phyloP scores from a whole-genome alignment of 2,329 filamentous ascomycete species.

The Aspergillus sp. region DNA sequence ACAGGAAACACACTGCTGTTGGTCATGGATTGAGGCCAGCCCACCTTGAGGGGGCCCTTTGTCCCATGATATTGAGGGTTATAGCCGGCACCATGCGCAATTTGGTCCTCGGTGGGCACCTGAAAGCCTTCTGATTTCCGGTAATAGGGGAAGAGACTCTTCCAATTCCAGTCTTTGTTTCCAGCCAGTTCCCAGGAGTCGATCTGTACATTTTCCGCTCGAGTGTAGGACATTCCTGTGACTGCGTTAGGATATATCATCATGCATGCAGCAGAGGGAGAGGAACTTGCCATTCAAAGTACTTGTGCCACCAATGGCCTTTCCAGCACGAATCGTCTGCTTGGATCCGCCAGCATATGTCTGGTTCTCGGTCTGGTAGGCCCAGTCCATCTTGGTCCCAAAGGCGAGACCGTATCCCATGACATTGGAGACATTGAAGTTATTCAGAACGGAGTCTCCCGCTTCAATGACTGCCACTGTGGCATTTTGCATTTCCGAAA shows the following conservation, averaged over 20 bases:
- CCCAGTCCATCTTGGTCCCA: conserved; percentile 36
- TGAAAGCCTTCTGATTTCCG: conserved; percentile 20
- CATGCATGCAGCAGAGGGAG: too few relatives aligned
- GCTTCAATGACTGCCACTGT: conserved; percentile 30
- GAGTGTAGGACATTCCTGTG: conserved; percentile 33
- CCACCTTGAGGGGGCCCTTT: conserved; percentile 23
- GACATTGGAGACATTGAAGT: conserved; percentile 22
- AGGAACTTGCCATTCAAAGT: conserved; percentile 36
- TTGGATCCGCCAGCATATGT: conserved; percentile 28
- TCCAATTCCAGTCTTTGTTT: conserved; percentile 26
- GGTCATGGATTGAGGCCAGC: conserved; percentile 21
- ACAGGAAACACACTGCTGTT: conserved; percentile 17
- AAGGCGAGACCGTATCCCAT: conserved; percentile 20
- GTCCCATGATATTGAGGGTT: conserved; percentile 19
- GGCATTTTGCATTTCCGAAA: conserved; percentile 25
- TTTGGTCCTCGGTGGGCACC: conserved; percentile 14
- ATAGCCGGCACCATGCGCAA: conserved; percentile 19
- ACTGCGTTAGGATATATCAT: neutral
- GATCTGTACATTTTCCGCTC: conserved; percentile 33
- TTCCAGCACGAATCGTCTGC: conserved; percentile 35
- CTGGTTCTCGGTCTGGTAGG: conserved; percentile 35
- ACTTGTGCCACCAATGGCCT: conserved; percentile 41
- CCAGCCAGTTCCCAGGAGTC: conserved; percentile 32
- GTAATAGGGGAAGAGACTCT: conserved; percentile 21
- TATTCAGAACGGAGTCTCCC: conserved; percentile 25